Percentiles rank a stretch among this genome's conserved stretches.
These are phyloP conservation scores for Fraxinus sp. DNA, from an alignment of 305 asterid species.

Conservation along the genomic window DNA sequence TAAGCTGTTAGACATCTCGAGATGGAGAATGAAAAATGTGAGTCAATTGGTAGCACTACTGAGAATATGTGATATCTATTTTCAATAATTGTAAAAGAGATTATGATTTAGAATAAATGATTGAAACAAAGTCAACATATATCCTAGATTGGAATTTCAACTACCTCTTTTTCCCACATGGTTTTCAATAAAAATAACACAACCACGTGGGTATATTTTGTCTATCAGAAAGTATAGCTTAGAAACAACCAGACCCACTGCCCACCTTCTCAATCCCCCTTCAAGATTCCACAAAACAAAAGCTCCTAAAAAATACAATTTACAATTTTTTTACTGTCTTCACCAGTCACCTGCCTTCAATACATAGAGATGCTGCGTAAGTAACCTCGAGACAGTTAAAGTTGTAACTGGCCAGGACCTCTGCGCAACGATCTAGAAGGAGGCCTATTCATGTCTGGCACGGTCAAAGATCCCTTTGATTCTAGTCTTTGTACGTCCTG, in stretches of 20 bases:
- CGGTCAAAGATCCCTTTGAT: conserved; percentile 42
- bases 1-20: background rate
- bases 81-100: background rate
- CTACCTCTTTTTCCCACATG: conserved; percentile 41
- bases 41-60: background rate
- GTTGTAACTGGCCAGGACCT: conserved; percentile 64
- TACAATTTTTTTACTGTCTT: conserved; percentile 44
- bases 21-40: background rate
- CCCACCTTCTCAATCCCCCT: conserved; percentile 37
- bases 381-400: conserved; percentile 27
- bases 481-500: conserved; percentile 73
- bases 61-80: background rate
- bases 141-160: background rate
- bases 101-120: background rate
- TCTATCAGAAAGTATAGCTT: conserved; percentile 46
- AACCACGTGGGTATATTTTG: conserved; percentile 58
- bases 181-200: conserved; percentile 64
- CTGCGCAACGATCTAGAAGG: conserved; percentile 64
- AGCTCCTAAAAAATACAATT: conserved; percentile 74
- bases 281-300: conserved; percentile 41
- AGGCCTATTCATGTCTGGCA: conserved; percentile 50
- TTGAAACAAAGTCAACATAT: background rate
- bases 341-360: conserved; percentile 24
- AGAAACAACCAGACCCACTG: conserved; percentile 44
- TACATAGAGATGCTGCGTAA: conserved; percentile 21